Evolutionary conservation across 2,329 filamentous ascomycete genomes (phyloP).

Genomic region (Talaromyces sp.): DNA sequence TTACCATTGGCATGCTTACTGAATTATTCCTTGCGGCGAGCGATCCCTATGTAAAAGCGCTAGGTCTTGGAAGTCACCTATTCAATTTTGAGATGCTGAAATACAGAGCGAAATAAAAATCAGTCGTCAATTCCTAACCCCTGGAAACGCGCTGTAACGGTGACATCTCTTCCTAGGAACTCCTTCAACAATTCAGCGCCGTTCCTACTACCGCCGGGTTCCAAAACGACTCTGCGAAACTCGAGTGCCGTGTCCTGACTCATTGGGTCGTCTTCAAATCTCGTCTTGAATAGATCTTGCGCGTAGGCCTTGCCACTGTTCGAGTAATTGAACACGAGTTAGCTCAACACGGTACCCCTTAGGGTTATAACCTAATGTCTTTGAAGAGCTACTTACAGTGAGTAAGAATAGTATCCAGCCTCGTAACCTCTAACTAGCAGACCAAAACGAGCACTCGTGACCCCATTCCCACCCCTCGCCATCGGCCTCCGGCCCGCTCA

Average conservation of each 20-base stretch:
- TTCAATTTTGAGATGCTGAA: no score
- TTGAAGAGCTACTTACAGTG: conserved; percentile 3
- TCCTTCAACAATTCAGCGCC: neutral
- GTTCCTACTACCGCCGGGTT: conserved; percentile 1
- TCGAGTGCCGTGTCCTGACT: neutral
- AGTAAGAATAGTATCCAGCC: conserved; percentile 4
- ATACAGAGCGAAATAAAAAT: no score
- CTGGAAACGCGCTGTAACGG: neutral
- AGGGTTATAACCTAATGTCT: no score
- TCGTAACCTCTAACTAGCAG: neutral
- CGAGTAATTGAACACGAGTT: no score
- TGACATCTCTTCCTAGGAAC: neutral
- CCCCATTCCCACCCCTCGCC: conserved; percentile 2
- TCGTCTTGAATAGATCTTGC: conserved; percentile 3
- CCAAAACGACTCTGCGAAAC: conserved; percentile 2
- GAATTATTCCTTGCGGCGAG: no score
- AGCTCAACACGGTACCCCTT: no score
- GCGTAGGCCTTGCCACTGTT: conserved; percentile 4
- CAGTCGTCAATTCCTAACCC: neutral
- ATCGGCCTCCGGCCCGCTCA: neutral
- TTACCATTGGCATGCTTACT: no score
- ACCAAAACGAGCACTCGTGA: neutral
- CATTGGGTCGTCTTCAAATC: neutral
- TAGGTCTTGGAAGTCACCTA: no score
- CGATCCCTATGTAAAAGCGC: no score